phyloP scores from a whole-genome alignment of 345 rosid genomes.

The Dipteronia dyeriana region DNA sequence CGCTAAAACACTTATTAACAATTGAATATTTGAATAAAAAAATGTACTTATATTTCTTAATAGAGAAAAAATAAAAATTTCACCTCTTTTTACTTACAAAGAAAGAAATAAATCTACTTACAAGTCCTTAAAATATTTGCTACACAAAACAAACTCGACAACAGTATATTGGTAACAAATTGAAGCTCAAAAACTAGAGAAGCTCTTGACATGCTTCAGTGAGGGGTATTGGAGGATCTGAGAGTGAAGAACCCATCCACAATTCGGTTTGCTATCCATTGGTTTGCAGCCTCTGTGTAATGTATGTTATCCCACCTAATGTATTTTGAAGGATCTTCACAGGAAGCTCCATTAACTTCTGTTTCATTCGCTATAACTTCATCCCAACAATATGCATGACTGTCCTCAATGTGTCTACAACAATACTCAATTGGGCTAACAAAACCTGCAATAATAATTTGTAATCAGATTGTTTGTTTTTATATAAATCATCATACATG shows the following conservation, averaged over 20 bases:
- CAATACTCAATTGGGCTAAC: slow-evolving; percentile 19
- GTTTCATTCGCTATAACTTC: slow-evolving; percentile 26
- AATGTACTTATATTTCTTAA: too few relatives aligned
- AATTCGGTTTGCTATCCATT: slow-evolving; percentile 34
- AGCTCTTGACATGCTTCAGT: slow-evolving; percentile 22
- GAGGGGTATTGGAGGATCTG: slow-evolving; percentile 34
- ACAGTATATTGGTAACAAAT: not conserved
- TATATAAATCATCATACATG: too few relatives aligned
- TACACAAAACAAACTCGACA: too few relatives aligned
- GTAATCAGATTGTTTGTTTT: too few relatives aligned
- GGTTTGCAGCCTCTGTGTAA: slow-evolving; percentile 41
- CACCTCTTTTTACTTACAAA: too few relatives aligned
- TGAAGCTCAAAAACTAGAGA: not conserved
- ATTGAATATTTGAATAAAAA: too few relatives aligned
- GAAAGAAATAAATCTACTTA: too few relatives aligned
- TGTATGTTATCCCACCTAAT: slow-evolving; percentile 43
- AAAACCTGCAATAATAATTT: slow-evolving; percentile 23
- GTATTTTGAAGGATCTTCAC: slow-evolving; percentile 28
- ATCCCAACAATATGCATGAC: slow-evolving; percentile 25
- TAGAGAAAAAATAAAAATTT: too few relatives aligned
- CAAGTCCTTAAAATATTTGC: too few relatives aligned
- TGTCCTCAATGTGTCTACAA: slow-evolving; percentile 25
- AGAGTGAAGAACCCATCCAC: slow-evolving; percentile 25
- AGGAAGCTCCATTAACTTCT: slow-evolving; percentile 8
- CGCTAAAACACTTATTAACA: too few relatives aligned